Conservation (phyloP, 164 flowering plant species). For the Hamamelis virginiana region DNA sequence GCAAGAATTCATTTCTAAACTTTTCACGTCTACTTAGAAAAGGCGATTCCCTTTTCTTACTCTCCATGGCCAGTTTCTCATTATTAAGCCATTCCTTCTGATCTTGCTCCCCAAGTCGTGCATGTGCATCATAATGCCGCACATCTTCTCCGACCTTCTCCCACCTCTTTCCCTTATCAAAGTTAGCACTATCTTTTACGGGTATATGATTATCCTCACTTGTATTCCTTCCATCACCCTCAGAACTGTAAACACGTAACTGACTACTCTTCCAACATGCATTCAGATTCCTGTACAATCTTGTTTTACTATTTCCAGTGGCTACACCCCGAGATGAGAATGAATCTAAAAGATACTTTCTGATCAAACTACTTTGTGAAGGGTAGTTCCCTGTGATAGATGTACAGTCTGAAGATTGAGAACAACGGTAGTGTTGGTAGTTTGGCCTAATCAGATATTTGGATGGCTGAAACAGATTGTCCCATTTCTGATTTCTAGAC, state of each 20-base stretch:
- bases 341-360: constrained; percentile 29
- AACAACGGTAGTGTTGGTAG: constrained; percentile 15
- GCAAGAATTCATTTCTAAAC: constrained; percentile 76
- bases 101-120: constrained; percentile 83
- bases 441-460: constrained; percentile 31
- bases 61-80: constrained; percentile 72
- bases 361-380: constrained; percentile 18
- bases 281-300: constrained; percentile 19
- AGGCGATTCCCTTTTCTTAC: constrained; percentile 78
- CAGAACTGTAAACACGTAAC: constrained; percentile 66
- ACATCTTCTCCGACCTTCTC: constrained; percentile 34
- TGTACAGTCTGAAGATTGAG: constrained; percentile 17
- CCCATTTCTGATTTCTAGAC: constrained; percentile 48
- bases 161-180: constrained; percentile 47
- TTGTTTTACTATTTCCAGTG: constrained; percentile 3
- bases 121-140: constrained; percentile 60
- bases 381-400: constrained; percentile 1
- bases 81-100: constrained; percentile 89
- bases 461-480: constrained; percentile 29
- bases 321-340: constrained; percentile 14
- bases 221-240: constrained; percentile 83
- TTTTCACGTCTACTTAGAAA: constrained; percentile 68
- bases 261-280: constrained; percentile 22
- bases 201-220: constrained; percentile 64
- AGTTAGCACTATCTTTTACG: constrained; percentile 42